Base-by-base conservation (phyloP, 2,329 filamentous ascomycete species). In the Ophiocordyceps camponoti-floridani region DNA sequence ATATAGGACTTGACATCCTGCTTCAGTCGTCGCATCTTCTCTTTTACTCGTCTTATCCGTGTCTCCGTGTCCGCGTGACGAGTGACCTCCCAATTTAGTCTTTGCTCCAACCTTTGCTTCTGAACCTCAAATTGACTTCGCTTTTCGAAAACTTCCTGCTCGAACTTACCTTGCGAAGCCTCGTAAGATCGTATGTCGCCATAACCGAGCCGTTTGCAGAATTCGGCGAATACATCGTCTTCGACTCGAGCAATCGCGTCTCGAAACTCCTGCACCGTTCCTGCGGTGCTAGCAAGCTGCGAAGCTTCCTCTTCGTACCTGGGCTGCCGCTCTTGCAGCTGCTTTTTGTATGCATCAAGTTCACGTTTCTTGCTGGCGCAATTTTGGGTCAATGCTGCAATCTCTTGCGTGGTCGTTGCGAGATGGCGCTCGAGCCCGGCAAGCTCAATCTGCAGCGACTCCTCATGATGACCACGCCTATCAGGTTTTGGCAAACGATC, bases 161-260 rank as follows among this genome's bases (percentile, higher is more conserved):
- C 88, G 43, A 94, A 68, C 40, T 83, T 87, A 43, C 91, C 89
- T 62, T 96, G 91, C 52, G 93, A 88, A 26, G 82, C 82, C 58
- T 96, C 87, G 55, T 96, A 98, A 47, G 86, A 84, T 47, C 89
- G 84, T 50, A 98, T 93, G 54, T 93, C 82, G 47, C 76, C 72
- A 59, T 94, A 96, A 1, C 88, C 86, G 18, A 95, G 76, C 45
- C 84, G 77, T 53, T 78, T 75, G 65, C 91, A 98, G 65, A 98
- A 98, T 38, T 71, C 70, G 19, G 72, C 71, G 60, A 95, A 98
- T 28, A 98, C 73, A 53, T 87, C 75, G 58, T 98, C 91, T 58
- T 95, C 87, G 16, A 94, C 84, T 45, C 77, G 72, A 40, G 82
- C 75, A 48, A 96, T 84, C 1, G 82, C 77, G 43, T 64, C 61